These are phyloP conservation scores for Marasmius fiardii DNA, from an alignment of 1,284 basidiomycete species.

Conservation along the genomic window DNA sequence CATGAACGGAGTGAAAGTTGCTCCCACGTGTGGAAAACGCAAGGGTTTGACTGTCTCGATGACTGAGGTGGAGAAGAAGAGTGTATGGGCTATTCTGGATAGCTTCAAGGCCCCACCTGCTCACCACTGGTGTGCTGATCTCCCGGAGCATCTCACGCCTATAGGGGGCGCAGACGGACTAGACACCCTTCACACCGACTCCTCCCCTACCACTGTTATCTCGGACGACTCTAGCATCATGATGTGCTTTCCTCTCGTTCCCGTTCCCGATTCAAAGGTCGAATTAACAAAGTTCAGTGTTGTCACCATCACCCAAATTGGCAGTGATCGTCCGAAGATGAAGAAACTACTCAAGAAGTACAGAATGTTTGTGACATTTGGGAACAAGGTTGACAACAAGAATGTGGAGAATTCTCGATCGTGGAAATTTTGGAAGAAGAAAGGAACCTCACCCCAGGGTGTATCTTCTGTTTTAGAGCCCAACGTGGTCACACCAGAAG, in stretches of 20 bases:
- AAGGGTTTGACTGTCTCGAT: background rate
- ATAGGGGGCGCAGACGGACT: background rate
- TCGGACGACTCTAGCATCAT: slow-evolving; percentile 9
- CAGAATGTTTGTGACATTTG: background rate
- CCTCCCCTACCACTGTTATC: background rate
- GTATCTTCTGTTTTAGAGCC: too few relatives aligned
- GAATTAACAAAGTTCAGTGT: slow-evolving; percentile 4
- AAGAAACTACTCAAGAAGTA: background rate
- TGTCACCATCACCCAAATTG: slow-evolving; percentile 1
- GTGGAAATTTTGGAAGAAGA: slow-evolving; percentile 16
- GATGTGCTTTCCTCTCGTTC: background rate
- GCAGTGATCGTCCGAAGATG: background rate
- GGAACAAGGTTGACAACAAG: background rate
- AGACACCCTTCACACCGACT: background rate
- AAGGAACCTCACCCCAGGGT: too few relatives aligned
- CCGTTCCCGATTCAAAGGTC: background rate
- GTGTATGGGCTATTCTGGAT: background rate
- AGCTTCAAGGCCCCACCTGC: slow-evolving; percentile 3
- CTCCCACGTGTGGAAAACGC: background rate
- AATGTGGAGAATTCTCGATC: slow-evolving; percentile 11
- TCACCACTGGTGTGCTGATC: slow-evolving; percentile 2
- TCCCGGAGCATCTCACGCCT: background rate
- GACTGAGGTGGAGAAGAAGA: background rate
- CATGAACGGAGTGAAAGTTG: background rate
- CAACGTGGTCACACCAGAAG: background rate